Evolutionary conservation across 2,329 filamentous ascomycete genomes (phyloP).

Genomic region (Cladosporium sp.): DNA sequence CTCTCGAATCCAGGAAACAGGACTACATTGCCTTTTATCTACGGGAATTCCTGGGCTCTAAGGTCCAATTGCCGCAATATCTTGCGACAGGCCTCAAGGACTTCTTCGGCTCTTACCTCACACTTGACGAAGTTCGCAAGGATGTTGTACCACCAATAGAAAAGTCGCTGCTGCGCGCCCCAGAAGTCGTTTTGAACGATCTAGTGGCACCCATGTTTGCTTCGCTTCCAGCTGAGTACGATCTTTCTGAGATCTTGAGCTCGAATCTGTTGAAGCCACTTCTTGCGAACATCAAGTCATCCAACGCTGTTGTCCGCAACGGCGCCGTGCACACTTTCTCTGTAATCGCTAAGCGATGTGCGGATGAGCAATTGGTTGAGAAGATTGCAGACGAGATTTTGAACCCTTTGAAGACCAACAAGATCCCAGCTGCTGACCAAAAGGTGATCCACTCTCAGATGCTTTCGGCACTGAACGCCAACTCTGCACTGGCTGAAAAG

Average conservation of each 20-base stretch:
- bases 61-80: conserved; percentile 68
- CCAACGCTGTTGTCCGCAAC: conserved; percentile 73
- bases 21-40: conserved; percentile 80
- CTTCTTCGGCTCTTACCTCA: conserved; percentile 78
- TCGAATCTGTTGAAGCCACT: conserved; percentile 79
- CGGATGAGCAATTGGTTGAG: conserved; percentile 59
- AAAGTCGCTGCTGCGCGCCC: conserved; percentile 83
- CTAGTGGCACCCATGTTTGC: conserved; percentile 72
- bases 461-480: conserved; percentile 65
- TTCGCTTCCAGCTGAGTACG: conserved; percentile 68
- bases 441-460: conserved; percentile 80
- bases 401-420: conserved; percentile 76
- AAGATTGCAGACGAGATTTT: conserved; percentile 77
- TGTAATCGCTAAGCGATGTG: conserved; percentile 63
- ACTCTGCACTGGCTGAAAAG: conserved; percentile 63
- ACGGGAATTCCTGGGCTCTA: conserved; percentile 81
- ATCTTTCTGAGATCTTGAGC: conserved; percentile 73
- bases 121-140: conserved; percentile 70
- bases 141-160: conserved; percentile 80
- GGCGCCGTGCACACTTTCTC: conserved; percentile 76
- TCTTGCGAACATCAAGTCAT: conserved; percentile 88
- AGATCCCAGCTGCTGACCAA: conserved; percentile 82
- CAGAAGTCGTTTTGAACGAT: conserved; percentile 82
- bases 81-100: conserved; percentile 72
- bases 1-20: conserved; percentile 66